Evolutionary conservation across 108 stramenopile genomes (phyloP).

Genomic region (Skeletonema costatum): DNA sequence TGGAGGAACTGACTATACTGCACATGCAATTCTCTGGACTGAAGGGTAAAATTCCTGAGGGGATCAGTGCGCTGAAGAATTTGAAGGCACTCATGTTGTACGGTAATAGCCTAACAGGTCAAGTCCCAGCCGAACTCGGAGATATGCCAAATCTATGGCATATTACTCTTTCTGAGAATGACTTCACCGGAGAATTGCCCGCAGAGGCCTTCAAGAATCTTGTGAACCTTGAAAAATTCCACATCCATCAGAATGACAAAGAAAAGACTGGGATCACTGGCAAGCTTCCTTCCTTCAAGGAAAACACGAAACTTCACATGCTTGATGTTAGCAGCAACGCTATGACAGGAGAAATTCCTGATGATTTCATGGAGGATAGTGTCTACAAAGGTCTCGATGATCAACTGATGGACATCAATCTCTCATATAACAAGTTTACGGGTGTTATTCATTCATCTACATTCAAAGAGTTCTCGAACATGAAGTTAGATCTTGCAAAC

Average conservation of each 20-base stretch:
- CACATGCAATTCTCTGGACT: slow-evolving; percentile 47
- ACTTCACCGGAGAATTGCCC: slow-evolving; percentile 47
- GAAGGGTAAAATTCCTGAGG: slow-evolving; percentile 42
- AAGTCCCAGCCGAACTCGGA: slow-evolving; percentile 69
- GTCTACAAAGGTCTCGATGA: slow-evolving; percentile 29
- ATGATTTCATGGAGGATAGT: slow-evolving; percentile 51
- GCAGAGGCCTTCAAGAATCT: slow-evolving; percentile 43
- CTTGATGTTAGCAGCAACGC: slow-evolving; percentile 64
- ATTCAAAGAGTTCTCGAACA: slow-evolving; percentile 30
- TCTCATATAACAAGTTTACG: slow-evolving; percentile 6
- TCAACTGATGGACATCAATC: slow-evolving; percentile 39
- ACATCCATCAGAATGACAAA: slow-evolving; percentile 48
- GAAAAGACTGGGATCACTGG: slow-evolving; percentile 53
- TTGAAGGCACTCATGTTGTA: slow-evolving; percentile 36
- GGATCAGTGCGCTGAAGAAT: slow-evolving; percentile 35
- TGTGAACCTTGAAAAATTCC: slow-evolving; percentile 53
- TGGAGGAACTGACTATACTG: slow-evolving; percentile 32
- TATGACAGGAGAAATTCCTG: slow-evolving; percentile 69
- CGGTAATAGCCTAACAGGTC: slow-evolving; percentile 55
- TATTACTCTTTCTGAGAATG: slow-evolving; percentile 55
- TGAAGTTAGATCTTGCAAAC: slow-evolving; percentile 40
- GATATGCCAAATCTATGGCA: slow-evolving; percentile 62
- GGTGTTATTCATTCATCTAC: neutral
- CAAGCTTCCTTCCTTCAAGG: slow-evolving; percentile 55
- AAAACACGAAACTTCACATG: slow-evolving; percentile 53